A percentile compares a stretch with the other conserved stretches of the same genome.
Conservation (phyloP, 768 basidiomycete species). For the Boletus subcaerulescens region DNA sequence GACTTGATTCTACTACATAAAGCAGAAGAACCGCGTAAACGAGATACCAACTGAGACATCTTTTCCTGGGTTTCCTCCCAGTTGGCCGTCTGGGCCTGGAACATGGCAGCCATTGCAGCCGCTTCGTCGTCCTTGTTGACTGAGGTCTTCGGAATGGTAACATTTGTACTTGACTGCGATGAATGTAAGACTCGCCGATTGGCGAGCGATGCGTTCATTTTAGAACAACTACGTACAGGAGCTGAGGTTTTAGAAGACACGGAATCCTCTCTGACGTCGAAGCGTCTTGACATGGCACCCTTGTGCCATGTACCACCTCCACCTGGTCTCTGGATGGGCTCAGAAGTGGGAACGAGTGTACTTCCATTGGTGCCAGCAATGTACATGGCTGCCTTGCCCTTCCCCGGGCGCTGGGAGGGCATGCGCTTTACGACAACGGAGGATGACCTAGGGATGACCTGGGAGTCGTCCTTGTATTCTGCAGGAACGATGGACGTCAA, state of each 20-base stretch:
- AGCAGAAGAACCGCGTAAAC: conserved; percentile 52
- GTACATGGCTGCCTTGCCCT: conserved; percentile 79
- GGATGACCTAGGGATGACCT: conserved; percentile 90
- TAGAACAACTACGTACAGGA: conserved; percentile 34
- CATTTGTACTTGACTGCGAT: conserved; percentile 36
- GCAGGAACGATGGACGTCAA: conserved; percentile 2
- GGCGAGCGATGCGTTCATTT: conserved; percentile 18
- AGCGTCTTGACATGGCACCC: conserved; percentile 82
- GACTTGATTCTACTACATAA: conserved; percentile 64
- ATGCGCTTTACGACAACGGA: conserved; percentile 92
- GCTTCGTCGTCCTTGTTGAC: conserved; percentile 77
- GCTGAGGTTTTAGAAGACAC: conserved; percentile 22
- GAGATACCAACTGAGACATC: conserved; percentile 96
- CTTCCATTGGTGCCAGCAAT: conserved; percentile 47
- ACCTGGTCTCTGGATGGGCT: conserved; percentile 40
- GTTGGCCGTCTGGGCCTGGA: conserved; percentile 87
- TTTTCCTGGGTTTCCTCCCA: conserved; percentile 99
- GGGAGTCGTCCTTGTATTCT: conserved; percentile 92
- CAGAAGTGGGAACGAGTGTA: conserved; percentile 46
- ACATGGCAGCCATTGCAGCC: conserved; percentile 98
- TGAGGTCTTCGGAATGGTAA: conserved; percentile 35
- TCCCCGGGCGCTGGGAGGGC: conserved; percentile 77
- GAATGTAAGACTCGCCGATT: conserved; percentile 25
- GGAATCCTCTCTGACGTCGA: conserved; percentile 78
- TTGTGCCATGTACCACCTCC: conserved; percentile 56